phyloP scores from a whole-genome alignment of 2,329 filamentous ascomycete species.

The Trichoderma polysporum region DNA sequence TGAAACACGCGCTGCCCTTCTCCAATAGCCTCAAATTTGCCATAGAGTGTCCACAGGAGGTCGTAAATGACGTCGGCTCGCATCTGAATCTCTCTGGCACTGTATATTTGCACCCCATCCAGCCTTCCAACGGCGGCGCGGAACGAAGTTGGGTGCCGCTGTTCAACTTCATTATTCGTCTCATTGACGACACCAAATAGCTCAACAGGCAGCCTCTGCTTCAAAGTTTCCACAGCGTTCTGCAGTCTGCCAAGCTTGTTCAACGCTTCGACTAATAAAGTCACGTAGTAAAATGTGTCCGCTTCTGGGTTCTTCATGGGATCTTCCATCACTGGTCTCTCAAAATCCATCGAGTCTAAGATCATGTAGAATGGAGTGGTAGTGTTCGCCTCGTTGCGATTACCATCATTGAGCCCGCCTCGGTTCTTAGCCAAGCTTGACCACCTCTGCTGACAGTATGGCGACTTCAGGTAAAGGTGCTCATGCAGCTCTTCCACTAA shows the following conservation, averaged over 20 bases:
- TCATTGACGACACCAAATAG: slow-evolving; percentile 92
- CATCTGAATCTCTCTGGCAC: slow-evolving; percentile 70
- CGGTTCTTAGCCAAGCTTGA: slow-evolving; percentile 74
- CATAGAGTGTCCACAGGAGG: slow-evolving; percentile 86
- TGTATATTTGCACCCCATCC: slow-evolving; percentile 62
- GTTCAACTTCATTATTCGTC: slow-evolving; percentile 90
- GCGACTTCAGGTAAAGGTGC: slow-evolving; percentile 95
- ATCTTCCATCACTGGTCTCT: slow-evolving; percentile 72
- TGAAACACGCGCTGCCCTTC: slow-evolving; percentile 93
- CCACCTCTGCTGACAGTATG: slow-evolving; percentile 96
- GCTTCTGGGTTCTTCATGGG: slow-evolving; percentile 90
- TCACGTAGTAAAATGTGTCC: slow-evolving; percentile 92
- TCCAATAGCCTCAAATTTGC: slow-evolving; percentile 95
- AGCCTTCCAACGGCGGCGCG: slow-evolving; percentile 56
- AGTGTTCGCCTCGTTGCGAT: slow-evolving; percentile 45
- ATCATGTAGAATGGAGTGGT: slow-evolving; percentile 58
- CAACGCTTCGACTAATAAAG: slow-evolving; percentile 80
- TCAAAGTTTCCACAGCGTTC: slow-evolving; percentile 82
- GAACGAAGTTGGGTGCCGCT: slow-evolving; percentile 83
- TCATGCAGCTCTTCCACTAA: slow-evolving; percentile 96
- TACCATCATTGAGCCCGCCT: slow-evolving; percentile 48
- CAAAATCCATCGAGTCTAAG: slow-evolving; percentile 60
- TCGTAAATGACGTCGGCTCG: slow-evolving; percentile 86
- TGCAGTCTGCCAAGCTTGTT: slow-evolving; percentile 88
- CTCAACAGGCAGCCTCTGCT: slow-evolving; percentile 90